A percentile compares a stretch with the other conserved stretches of the same genome.
These are phyloP conservation scores for Cystobasidium onofrii DNA, from an alignment of 768 basidiomycete species.

Conservation along the genomic window DNA sequence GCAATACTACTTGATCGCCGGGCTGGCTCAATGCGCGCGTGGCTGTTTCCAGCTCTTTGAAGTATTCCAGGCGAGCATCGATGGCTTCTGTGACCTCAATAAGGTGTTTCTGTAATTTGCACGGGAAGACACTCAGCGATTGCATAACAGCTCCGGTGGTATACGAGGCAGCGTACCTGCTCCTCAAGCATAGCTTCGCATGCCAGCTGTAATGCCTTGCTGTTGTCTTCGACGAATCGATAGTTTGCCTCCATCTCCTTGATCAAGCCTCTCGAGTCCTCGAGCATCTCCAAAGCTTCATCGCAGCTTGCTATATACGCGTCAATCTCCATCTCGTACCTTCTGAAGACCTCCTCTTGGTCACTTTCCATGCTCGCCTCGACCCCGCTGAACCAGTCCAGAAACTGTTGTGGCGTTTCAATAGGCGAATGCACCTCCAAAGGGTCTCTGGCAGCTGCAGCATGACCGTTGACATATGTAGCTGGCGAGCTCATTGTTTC, in stretches of 20 bases:
- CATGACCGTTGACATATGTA: not conserved
- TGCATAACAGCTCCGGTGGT: not conserved
- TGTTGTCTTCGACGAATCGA: constrained; percentile 83
- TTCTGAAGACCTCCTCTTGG: constrained; percentile 85
- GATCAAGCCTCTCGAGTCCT: constrained; percentile 65
- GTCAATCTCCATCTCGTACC: constrained; percentile 67
- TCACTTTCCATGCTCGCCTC: constrained; percentile 84
- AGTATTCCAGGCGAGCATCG: constrained; percentile 72
- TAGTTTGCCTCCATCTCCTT: constrained; percentile 75
- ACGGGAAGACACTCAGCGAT: not conserved
- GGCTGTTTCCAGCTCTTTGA: constrained; percentile 85
- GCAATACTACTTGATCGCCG: constrained; percentile 79
- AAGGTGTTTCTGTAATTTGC: constrained; percentile 57
- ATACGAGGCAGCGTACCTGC: constrained; percentile 54
- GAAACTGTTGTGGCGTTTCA: constrained; percentile 87
- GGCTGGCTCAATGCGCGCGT: constrained; percentile 91
- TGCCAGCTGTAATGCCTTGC: constrained; percentile 78
- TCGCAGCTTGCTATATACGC: constrained; percentile 73
- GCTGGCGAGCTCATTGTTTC: not conserved
- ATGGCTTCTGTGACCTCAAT: constrained; percentile 76
- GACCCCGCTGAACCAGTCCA: constrained; percentile 82
- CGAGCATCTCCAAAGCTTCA: constrained; percentile 60
- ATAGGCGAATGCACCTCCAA: constrained; percentile 51
- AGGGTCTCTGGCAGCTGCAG: not conserved
- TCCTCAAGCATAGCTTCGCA: constrained; percentile 84